Conservation (phyloP, 371 early-diverging fungal species). For the Mortierella sp. region DNA sequence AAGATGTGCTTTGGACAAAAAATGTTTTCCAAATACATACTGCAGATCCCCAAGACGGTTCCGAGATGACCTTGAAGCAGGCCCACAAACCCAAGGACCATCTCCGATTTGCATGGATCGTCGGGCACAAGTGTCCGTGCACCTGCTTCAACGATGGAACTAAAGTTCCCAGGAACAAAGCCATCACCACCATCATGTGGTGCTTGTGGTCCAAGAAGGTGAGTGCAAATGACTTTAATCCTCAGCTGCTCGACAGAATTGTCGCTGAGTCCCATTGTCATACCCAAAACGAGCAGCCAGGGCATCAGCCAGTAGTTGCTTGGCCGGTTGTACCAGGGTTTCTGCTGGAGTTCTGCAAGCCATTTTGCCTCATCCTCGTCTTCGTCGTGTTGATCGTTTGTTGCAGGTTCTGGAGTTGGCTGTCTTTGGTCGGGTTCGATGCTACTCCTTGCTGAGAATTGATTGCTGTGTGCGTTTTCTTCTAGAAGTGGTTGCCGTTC, state of each 20-base stretch:
- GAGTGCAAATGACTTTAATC: conserved; percentile 27
- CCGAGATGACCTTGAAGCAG: not conserved
- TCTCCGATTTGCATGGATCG: conserved; percentile 13
- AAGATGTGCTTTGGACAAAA: not conserved
- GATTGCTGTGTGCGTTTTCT: not conserved
- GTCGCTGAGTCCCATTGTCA: not conserved
- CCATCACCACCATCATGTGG: too few species aligned
- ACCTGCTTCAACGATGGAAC: not conserved
- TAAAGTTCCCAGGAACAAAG: not conserved
- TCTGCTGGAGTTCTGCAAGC: conserved; percentile 5
- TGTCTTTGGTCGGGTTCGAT: not conserved
- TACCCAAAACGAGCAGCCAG: not conserved
- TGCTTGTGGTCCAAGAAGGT: not conserved
- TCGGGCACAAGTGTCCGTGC: not conserved
- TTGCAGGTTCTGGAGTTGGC: not conserved
- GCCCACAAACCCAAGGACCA: conserved; percentile 20
- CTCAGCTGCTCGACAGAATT: conserved; percentile 16
- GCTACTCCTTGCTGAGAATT: not conserved
- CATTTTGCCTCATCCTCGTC: conserved; percentile 23
- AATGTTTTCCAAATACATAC: not conserved
- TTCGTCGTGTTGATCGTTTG: not conserved
- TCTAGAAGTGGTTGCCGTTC: not conserved
- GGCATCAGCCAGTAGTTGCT: conserved; percentile 22
- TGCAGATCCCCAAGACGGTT: conserved; percentile 15
- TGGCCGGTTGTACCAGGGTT: conserved; percentile 29